Conservation (phyloP, 192 early-diverging fungal genomes). For the Spinellus fusiger region DNA sequence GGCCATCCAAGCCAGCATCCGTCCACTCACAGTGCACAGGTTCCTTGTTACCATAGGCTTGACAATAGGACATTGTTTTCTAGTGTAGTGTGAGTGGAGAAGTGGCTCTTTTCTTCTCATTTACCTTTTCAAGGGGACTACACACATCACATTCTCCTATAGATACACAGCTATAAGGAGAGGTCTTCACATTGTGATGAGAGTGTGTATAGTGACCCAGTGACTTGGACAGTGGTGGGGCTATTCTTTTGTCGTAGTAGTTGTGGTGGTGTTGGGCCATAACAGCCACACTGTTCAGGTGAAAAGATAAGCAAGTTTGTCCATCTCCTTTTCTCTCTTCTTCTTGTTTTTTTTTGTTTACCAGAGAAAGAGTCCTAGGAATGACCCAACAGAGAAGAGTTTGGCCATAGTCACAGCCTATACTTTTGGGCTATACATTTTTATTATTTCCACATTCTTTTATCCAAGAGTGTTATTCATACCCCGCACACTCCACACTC, state of each 20-base stretch:
- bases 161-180: conserved; percentile 23
- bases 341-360: background rate
- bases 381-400: background rate
- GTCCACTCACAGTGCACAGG: conserved; percentile 28
- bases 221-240: no score
- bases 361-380: background rate
- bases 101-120: background rate
- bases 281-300: no score
- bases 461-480: background rate
- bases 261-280: no score
- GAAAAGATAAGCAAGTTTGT: background rate
- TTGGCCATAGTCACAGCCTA: background rate
- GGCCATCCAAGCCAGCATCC: conserved; percentile 11
- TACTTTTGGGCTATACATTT: background rate
- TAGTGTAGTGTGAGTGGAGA: background rate
- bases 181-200: conserved; percentile 16
- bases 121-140: conserved; percentile 30
- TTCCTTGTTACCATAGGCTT: conserved; percentile 33
- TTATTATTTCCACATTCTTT: background rate
- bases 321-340: background rate
- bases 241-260: background rate
- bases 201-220: conserved; percentile 27
- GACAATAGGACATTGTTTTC: conserved; percentile 34
- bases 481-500: background rate
- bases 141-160: conserved; percentile 33